Conservation (phyloP, 306 rosid genomes). For the Erythrophleum fordii region DNA sequence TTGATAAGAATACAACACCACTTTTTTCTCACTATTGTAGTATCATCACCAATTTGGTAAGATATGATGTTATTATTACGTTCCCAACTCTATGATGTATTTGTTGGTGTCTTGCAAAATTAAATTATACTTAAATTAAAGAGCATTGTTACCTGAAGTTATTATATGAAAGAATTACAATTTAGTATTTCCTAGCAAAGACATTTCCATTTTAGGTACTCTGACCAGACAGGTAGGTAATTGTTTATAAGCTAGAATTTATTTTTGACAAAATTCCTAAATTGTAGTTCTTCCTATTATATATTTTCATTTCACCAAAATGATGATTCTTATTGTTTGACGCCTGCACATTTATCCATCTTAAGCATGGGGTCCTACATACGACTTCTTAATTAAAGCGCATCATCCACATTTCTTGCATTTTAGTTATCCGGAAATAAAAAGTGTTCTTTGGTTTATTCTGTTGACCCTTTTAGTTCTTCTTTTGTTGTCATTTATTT, state of each 20-base stretch:
- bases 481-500: background rate
- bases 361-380: background rate
- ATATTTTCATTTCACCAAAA: background rate
- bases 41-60: slow-evolving; percentile 87
- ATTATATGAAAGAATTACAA: background rate
- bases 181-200: background rate
- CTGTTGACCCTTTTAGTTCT: background rate
- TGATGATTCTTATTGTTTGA: background rate
- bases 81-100: background rate
- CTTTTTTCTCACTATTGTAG: slow-evolving; percentile 94
- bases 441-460: background rate
- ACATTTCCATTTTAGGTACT: background rate
- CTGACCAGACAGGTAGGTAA: background rate
- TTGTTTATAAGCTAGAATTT: background rate
- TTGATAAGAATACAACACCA: slow-evolving; percentile 59
- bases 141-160: background rate
- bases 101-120: background rate
- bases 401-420: background rate
- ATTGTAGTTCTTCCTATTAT: background rate
- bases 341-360: background rate
- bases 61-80: slow-evolving; percentile 21
- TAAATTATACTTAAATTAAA: too few species aligned
- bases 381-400: background rate
- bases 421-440: background rate
- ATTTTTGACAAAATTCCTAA: background rate